Evolutionary conservation across 345 rosid species (phyloP).

Genomic region (Tarenaya hassleriana): DNA sequence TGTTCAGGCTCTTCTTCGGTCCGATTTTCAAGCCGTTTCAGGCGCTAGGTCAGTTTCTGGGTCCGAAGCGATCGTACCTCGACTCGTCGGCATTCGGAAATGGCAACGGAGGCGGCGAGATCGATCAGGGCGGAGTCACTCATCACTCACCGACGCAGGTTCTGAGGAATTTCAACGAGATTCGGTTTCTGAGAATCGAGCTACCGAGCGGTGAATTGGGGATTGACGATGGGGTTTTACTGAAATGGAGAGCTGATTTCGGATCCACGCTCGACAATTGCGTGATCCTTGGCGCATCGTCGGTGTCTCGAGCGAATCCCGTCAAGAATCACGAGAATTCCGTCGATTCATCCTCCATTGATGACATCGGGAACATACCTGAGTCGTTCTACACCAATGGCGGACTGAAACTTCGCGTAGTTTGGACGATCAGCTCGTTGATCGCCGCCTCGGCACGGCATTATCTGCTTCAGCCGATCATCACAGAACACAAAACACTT

Average conservation of each 20-base stretch:
- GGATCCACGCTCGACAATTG: slow-evolving; percentile 93
- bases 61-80: slow-evolving; percentile 37
- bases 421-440: too few species aligned
- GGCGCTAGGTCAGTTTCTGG: slow-evolving; percentile 54
- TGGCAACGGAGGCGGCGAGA: slow-evolving; percentile 43
- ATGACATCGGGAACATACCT: slow-evolving; percentile 83
- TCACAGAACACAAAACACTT: slow-evolving; percentile 79
- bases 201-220: slow-evolving; percentile 81
- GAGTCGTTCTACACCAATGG: slow-evolving; percentile 96
- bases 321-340: slow-evolving; percentile 26
- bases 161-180: slow-evolving; percentile 69
- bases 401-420: slow-evolving; percentile 77
- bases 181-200: slow-evolving; percentile 73
- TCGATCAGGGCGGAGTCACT: slow-evolving; percentile 67
- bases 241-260: slow-evolving; percentile 92
- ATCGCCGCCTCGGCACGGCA: too few species aligned
- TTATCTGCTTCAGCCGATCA: slow-evolving; percentile 87
- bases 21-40: slow-evolving; percentile 72
- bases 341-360: slow-evolving; percentile 25
- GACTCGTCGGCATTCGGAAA: neutral
- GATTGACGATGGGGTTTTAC: slow-evolving; percentile 64
- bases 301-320: slow-evolving; percentile 27
- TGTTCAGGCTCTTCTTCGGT: slow-evolving; percentile 51
- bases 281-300: too few species aligned
- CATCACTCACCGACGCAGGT: slow-evolving; percentile 96